These are phyloP conservation scores for Serendipita sp. DNA, from an alignment of 768 basidiomycete genomes.

Conservation along the genomic window DNA sequence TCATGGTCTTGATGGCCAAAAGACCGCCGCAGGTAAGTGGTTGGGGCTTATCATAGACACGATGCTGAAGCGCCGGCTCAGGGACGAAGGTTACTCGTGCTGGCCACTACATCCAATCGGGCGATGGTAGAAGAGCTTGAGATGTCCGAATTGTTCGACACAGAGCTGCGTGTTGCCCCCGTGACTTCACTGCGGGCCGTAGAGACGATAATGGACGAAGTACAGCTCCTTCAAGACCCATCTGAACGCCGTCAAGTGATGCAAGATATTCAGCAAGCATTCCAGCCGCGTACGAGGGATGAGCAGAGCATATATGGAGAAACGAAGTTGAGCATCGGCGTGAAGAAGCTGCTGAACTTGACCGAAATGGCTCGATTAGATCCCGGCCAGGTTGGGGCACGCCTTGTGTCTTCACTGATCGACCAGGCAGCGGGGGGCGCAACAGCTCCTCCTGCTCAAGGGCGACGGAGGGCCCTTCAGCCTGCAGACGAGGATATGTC, in stretches of 20 bases:
- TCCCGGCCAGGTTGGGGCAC: conserved; percentile 61
- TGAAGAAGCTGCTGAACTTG: conserved; percentile 82
- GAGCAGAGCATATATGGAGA: conserved; percentile 32
- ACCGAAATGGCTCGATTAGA: conserved; percentile 98
- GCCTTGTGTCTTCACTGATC: conserved; percentile 27
- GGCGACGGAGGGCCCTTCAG: neutral
- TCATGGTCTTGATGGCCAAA: conserved; percentile 74
- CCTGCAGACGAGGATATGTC: neutral
- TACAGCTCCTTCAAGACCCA: conserved; percentile 51
- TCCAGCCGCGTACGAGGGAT: conserved; percentile 19
- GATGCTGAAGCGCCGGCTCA: conserved; percentile 17
- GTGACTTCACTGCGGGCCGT: conserved; percentile 55
- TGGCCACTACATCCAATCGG: conserved; percentile 83
- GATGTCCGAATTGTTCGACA: conserved; percentile 75
- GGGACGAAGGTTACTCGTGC: conserved; percentile 81
- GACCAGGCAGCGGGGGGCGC: neutral
- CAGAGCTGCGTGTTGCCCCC: conserved; percentile 71
- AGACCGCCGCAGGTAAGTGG: conserved; percentile 73
- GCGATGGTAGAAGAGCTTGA: conserved; percentile 78
- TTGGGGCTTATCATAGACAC: neutral
- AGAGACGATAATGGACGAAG: conserved; percentile 61
- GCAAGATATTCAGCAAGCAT: conserved; percentile 47
- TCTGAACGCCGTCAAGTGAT: conserved; percentile 44
- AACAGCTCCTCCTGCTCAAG: neutral
- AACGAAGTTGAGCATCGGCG: conserved; percentile 56